These are phyloP conservation scores for Stygiomarasmius scandens DNA, from an alignment of 1,284 basidiomycete species.

Conservation along the genomic window DNA sequence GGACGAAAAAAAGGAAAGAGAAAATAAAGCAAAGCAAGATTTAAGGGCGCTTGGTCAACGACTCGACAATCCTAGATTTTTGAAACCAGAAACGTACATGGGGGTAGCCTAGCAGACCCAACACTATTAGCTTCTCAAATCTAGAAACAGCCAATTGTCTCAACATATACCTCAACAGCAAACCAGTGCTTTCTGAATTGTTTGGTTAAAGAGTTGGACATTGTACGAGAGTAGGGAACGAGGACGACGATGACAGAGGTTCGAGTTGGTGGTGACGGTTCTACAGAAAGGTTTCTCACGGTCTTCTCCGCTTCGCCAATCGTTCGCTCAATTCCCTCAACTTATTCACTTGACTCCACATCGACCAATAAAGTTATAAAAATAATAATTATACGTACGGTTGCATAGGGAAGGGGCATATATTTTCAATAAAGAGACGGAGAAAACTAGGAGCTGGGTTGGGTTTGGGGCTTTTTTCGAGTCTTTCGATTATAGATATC, in stretches of 20 bases:
- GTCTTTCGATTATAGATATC: not conserved
- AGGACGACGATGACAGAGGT: no score
- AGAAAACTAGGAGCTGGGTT: not conserved
- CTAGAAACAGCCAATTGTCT: not conserved
- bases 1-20: conserved; percentile 1
- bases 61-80: no score
- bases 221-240: not conserved
- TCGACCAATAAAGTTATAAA: no score
- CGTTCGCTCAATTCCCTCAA: no score
- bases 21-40: not conserved
- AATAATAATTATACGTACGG: not conserved
- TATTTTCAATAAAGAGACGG: not conserved
- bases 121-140: not conserved
- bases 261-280: not conserved
- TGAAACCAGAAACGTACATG: conserved; percentile 20
- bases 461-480: no score
- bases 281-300: not conserved
- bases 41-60: no score
- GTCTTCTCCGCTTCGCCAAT: not conserved
- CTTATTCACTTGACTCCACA: no score
- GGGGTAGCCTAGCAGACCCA: conserved; percentile 22
- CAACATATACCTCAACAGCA: conserved; percentile 21
- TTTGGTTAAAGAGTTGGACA: not conserved
- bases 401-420: not conserved
- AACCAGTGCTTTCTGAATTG: conserved; percentile 23